These are phyloP conservation scores for Entomophthora muscae DNA, from an alignment of 371 early-diverging fungal genomes.

Conservation along the genomic window DNA sequence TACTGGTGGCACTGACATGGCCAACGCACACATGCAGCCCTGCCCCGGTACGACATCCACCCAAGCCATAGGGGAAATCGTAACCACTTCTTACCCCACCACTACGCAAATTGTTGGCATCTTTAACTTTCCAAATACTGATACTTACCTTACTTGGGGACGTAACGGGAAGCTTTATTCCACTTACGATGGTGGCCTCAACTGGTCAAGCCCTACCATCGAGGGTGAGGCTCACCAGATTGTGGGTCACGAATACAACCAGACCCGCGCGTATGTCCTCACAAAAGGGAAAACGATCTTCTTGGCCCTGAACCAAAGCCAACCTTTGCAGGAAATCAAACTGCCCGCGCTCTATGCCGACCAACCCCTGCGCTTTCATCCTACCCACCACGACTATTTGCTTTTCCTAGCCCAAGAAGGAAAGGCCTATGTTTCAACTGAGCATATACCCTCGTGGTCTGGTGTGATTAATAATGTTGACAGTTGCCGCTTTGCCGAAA, in stretches of 20 bases:
- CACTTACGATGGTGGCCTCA: slow-evolving; percentile 38
- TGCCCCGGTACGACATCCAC: neutral
- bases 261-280: slow-evolving; percentile 39
- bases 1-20: slow-evolving; percentile 11
- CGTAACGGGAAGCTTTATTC: slow-evolving; percentile 36
- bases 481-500: neutral
- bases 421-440: neutral
- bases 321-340: slow-evolving; percentile 27
- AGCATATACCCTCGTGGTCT: neutral
- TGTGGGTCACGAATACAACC: slow-evolving; percentile 9
- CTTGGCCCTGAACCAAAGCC: slow-evolving; percentile 50
- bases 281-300: slow-evolving; percentile 26
- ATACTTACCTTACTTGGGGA: slow-evolving; percentile 30
- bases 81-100: neutral
- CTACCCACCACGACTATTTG: neutral
- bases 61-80: neutral
- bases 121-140: slow-evolving; percentile 19
- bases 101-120: slow-evolving; percentile 5
- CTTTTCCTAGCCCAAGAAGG: neutral
- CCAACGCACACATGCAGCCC: slow-evolving; percentile 19
- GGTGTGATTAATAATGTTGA: too few relatives aligned
- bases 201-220: slow-evolving; percentile 30
- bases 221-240: slow-evolving; percentile 17
- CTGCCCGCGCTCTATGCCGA: too few relatives aligned
- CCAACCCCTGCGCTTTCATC: neutral